phyloP scores from a whole-genome alignment of 345 rosid genomes.

The Lumnitzera littorea region DNA sequence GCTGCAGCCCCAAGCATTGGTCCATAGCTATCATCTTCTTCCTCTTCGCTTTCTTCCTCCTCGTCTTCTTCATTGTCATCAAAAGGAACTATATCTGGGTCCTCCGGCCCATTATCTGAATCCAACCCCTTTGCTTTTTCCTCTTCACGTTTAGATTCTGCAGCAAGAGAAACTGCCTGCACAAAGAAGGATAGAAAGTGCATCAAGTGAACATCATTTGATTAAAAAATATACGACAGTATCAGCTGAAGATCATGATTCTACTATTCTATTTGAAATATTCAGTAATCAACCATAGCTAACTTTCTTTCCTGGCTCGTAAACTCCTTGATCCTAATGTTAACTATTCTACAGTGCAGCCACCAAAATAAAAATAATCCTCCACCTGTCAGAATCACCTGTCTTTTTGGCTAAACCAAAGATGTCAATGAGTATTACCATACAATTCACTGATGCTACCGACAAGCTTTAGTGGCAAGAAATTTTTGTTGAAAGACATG shows the following conservation, averaged over 20 bases:
- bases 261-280: too few species aligned
- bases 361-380: too few species aligned
- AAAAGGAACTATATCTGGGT: conserved; percentile 94
- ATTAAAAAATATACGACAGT: background rate
- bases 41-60: conserved; percentile 91
- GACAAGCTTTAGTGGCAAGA: too few species aligned
- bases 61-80: conserved; percentile 98
- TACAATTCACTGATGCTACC: too few species aligned
- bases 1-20: conserved; percentile 26
- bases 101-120: conserved; percentile 65
- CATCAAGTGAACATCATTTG: background rate
- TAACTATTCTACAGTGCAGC: too few species aligned
- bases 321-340: too few species aligned
- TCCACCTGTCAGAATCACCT: too few species aligned
- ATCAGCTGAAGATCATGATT: background rate
- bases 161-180: conserved; percentile 77
- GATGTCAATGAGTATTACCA: too few species aligned
- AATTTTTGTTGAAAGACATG: too few species aligned
- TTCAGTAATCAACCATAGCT: too few species aligned
- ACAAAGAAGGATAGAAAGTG: conserved; percentile 8
- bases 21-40: conserved; percentile 55
- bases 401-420: too few species aligned
- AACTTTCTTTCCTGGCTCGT: too few species aligned
- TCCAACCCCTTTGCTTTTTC: conserved; percentile 94
- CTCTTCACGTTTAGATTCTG: conserved; percentile 93